These are phyloP conservation scores for Sextonia rubra DNA, from an alignment of 164 flowering plant genomes.

Conservation along the genomic window DNA sequence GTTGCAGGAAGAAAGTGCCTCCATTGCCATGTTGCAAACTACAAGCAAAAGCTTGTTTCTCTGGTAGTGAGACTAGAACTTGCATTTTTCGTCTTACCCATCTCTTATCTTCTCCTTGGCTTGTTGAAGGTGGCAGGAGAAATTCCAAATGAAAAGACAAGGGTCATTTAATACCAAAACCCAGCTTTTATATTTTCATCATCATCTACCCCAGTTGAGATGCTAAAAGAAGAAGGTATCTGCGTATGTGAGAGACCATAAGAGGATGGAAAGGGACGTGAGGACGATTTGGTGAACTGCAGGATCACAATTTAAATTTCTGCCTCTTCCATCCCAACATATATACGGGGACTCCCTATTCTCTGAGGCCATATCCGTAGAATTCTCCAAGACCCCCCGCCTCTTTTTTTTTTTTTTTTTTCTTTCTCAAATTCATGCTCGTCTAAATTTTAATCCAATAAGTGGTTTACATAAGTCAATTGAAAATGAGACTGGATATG, in stretches of 20 bases:
- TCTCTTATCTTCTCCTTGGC: not conserved
- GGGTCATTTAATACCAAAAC: not conserved
- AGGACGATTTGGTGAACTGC: not conserved
- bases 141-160: slow-evolving; percentile 5
- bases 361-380: too few species aligned
- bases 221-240: not conserved
- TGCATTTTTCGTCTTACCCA: not conserved
- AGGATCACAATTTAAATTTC: not conserved
- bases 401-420: too few species aligned
- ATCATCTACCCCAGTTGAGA: not conserved
- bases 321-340: too few species aligned
- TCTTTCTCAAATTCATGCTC: too few species aligned
- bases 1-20: slow-evolving; percentile 47
- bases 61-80: not conserved
- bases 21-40: slow-evolving; percentile 25
- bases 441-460: too few species aligned
- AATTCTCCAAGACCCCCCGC: too few species aligned
- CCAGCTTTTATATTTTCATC: slow-evolving; percentile 4
- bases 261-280: too few species aligned
- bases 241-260: not conserved
- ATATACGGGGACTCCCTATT: too few species aligned
- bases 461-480: too few species aligned
- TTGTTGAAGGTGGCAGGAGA: not conserved
- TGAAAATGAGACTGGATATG: too few species aligned
- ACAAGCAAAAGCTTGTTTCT: not conserved